Percentiles rank a stretch among this genome's conserved stretches.
phyloP scores from a whole-genome alignment of 768 basidiomycete species.

The Imleria badia region DNA sequence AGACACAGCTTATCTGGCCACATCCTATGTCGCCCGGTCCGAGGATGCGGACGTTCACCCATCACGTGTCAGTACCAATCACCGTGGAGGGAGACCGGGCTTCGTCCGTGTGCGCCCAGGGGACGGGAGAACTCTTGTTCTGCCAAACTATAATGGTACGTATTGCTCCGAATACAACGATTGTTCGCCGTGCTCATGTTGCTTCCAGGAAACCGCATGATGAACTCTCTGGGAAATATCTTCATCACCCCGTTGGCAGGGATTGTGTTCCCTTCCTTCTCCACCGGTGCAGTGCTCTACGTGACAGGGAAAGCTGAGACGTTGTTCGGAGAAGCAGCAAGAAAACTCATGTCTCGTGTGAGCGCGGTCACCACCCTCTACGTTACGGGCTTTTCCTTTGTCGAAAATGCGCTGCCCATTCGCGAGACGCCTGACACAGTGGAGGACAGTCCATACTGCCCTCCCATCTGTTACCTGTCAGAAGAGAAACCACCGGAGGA shows the following conservation, averaged over 20 bases:
- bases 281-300: conserved; percentile 56
- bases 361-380: conserved; percentile 48
- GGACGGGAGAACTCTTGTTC: conserved; percentile 52
- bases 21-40: conserved; percentile 43
- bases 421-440: conserved; percentile 38
- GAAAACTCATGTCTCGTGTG: conserved; percentile 47
- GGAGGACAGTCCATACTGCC: conserved; percentile 53
- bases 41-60: conserved; percentile 44
- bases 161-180: background rate
- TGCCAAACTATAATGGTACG: conserved; percentile 63
- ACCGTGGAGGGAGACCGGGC: conserved; percentile 61
- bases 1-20: conserved; percentile 58
- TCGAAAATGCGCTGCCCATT: conserved; percentile 54
- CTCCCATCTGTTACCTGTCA: conserved; percentile 51
- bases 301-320: conserved; percentile 56
- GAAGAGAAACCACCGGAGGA: conserved; percentile 39
- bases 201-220: conserved; percentile 52
- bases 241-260: conserved; percentile 55
- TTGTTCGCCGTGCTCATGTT: background rate
- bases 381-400: conserved; percentile 52
- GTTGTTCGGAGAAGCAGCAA: conserved; percentile 47
- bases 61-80: conserved; percentile 63
- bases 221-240: conserved; percentile 66
- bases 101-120: conserved; percentile 58
- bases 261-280: conserved; percentile 55